Percentiles rank a stretch among this genome's conserved stretches.
phyloP scores from a whole-genome alignment of 306 rosid species.

The Arachis stenosperma region DNA sequence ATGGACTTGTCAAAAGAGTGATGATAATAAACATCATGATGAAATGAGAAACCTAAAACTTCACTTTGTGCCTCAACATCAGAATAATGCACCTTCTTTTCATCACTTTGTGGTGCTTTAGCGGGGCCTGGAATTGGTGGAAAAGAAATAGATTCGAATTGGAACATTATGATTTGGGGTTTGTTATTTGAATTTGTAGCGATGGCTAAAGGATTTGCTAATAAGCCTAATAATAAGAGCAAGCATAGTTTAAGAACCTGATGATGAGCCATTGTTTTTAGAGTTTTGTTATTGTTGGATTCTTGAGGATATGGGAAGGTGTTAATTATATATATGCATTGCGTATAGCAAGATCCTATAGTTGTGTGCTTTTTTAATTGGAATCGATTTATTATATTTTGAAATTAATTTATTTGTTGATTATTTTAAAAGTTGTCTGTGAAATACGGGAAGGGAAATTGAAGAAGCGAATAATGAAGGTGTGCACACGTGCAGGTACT shows the following conservation, averaged over 20 bases:
- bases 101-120: slow-evolving; percentile 11
- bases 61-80: not conserved
- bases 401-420: slow-evolving; percentile 14
- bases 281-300: not conserved
- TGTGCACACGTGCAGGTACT: slow-evolving; percentile 44
- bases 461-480: slow-evolving; percentile 25
- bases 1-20: slow-evolving; percentile 55
- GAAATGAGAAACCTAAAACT: slow-evolving; percentile 7
- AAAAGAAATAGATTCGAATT: not conserved
- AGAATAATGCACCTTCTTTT: not conserved
- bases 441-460: not conserved
- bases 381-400: slow-evolving; percentile 27
- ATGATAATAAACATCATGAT: slow-evolving; percentile 40
- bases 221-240: slow-evolving; percentile 29
- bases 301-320: slow-evolving; percentile 17
- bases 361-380: slow-evolving; percentile 29
- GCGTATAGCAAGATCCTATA: slow-evolving; percentile 25
- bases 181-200: slow-evolving; percentile 21
- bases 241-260: slow-evolving; percentile 43
- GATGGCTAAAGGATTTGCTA: slow-evolving; percentile 32
- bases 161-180: slow-evolving; percentile 14
- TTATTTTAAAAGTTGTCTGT: slow-evolving; percentile 44
- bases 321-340: slow-evolving; percentile 14
- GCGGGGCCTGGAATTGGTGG: slow-evolving; percentile 27
- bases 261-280: slow-evolving; percentile 44